Evolutionary conservation across 2,329 filamentous ascomycete genomes (phyloP), one percentile per base, ranked within the genome.

Genomic region (Fusarium circinatum): DNA sequence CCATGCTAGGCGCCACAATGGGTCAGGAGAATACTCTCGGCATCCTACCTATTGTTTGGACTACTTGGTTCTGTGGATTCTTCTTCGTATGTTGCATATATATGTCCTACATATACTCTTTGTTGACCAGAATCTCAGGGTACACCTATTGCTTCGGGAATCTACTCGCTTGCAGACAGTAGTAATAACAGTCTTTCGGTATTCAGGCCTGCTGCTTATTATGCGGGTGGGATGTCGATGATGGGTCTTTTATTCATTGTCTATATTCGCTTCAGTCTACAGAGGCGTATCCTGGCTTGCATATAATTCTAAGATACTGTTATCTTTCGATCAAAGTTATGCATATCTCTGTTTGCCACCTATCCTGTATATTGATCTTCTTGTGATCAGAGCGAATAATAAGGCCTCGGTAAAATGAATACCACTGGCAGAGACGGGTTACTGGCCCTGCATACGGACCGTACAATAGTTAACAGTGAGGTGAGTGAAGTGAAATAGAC

Each of bases 61-160:
- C 78, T 6, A 77, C 76, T 1, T 80, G 79, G 79, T 79, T 79
- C 18, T 78, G 69, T 28, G 79, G 79, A 0, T 80, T 79, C 62
- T 80, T 80, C 39, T 78, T 80, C 6, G 79, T 80, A 45, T 44
- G 73, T 67, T 2, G 6, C 10, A 7, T 0, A 3, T 3, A 6
- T 8, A 6, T 7, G 0, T 2, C 11, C 14, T 4, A 1, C 14
- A 1, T 1, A 11, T 3, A 17, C 22, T 24, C 1, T 5, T 4
- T 41, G 5, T 14, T 68, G 22, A 67, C 4, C 4, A 13, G 32
- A 3, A 13, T 22, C 12, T 4, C 7, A 76, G 75, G 75, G 75
- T 4, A 76, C 75, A 5, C 75, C 75, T 4, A 77, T 76, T 26
- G 75, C 75, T 6, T 77, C 75, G 2, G 73, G 75, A 4, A 71